Base-by-base conservation (phyloP, 1,139 yeast species). In the Arxiozyma heterogenica region DNA sequence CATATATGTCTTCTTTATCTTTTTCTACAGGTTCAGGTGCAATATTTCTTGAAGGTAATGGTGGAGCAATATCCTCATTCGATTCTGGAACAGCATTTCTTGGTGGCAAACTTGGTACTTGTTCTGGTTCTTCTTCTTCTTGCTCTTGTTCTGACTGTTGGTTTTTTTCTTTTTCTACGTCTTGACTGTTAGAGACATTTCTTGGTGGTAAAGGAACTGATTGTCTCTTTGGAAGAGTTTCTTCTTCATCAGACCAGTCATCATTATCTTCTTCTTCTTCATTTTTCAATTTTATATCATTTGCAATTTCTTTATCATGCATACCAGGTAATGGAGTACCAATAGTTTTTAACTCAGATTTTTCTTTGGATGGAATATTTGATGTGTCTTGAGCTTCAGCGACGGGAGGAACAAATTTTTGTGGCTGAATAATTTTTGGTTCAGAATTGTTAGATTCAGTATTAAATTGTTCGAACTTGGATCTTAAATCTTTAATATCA, bases 71-170 rank as follows among this genome's bases (percentile, higher is more conserved):
- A 34, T 34, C 39, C 3, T 58, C 62, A 41, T 59, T 62, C 54
- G 63, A 68, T 46, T 65, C 64, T 34, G 57, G 61, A 55, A 60
- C 62, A 20, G 17, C 23, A 6, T 48, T 30, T 42, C 50, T 47
- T n/a, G 44, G 44, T n/a, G 78, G 77, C 1, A 75, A 23, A 23
- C 30, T 38, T 22, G 55, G 76, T n/a, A 63, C 65, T 39, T 57
- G 60, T 54, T 64, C 65, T 45, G 58, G 34, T 22, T 25, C 41
- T 23, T 22, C 61, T 53, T 60, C 61, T 48, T 48, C 67, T 30
- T 56, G 57, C 44, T 57, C 65, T 18, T 1, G 8, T 34, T 3
- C 5, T 34, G 12, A n/a, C 43, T 54, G 51, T 27, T 58, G 49
- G 23, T 50, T 30, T 17, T 17, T 38, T 9, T 43, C 44, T 9